These are phyloP conservation scores for Globisporangium ultimum DNA, from an alignment of 352 stramenopile genomes.

Conservation along the genomic window DNA sequence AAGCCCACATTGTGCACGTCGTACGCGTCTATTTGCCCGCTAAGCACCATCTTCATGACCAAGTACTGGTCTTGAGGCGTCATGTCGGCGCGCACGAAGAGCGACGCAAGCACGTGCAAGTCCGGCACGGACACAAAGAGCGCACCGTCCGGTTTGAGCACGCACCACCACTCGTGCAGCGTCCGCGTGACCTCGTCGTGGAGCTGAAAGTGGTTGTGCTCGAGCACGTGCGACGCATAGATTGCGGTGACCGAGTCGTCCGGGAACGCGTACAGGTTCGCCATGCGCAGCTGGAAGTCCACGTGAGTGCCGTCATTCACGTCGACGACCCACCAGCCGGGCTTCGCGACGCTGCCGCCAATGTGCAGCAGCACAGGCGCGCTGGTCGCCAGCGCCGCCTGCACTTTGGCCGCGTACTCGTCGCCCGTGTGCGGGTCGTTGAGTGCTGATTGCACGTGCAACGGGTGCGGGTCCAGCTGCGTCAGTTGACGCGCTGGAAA, in stretches of 20 bases:
- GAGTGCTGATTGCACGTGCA: conserved; percentile 36
- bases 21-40: conserved; percentile 56
- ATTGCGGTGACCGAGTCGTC: conserved; percentile 52
- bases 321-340: conserved; percentile 75
- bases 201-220: conserved; percentile 68
- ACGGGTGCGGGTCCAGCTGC: conserved; percentile 21
- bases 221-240: conserved; percentile 76
- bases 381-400: conserved; percentile 20
- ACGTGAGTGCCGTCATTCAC: conserved; percentile 37
- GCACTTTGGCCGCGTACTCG: conserved; percentile 37
- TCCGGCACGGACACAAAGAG: conserved; percentile 69
- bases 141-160: conserved; percentile 51
- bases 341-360: conserved; percentile 34
- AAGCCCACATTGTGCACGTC: conserved; percentile 84
- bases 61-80: conserved; percentile 47
- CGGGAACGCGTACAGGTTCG: conserved; percentile 64
- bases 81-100: conserved; percentile 58
- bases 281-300: conserved; percentile 66
- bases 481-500: conserved; percentile 24
- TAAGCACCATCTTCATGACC: conserved; percentile 78
- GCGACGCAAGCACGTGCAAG: conserved; percentile 43
- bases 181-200: conserved; percentile 40
- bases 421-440: conserved; percentile 27
- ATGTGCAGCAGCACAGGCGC: conserved; percentile 59
- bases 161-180: conserved; percentile 68